Evolutionary conservation across 2,329 filamentous ascomycete genomes (phyloP).

Genomic region (Aspergillus aculeatinus): DNA sequence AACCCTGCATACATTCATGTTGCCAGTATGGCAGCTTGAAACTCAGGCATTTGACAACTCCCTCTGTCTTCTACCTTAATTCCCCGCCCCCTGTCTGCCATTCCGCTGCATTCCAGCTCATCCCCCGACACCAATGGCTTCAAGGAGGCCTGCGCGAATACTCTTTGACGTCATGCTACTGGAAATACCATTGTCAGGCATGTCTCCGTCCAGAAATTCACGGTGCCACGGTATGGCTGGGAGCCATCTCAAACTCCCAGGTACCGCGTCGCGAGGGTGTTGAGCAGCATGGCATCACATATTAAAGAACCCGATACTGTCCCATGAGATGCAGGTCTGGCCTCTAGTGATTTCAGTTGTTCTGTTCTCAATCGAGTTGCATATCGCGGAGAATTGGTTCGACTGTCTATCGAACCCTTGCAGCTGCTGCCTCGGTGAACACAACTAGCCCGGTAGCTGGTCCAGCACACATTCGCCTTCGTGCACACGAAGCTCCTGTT

Average conservation of each 20-base stretch:
- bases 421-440: neutral
- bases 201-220: slow-evolving; percentile 6
- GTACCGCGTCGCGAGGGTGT: neutral
- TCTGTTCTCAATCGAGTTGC: neutral
- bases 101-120: slow-evolving; percentile 6
- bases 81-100: neutral
- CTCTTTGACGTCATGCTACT: slow-evolving; percentile 13
- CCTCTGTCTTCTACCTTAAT: too few species aligned
- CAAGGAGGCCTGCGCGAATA: neutral
- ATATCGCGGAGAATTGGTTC: neutral
- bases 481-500: neutral
- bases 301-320: neutral
- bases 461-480: neutral
- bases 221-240: slow-evolving; percentile 13
- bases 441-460: neutral
- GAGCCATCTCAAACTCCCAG: slow-evolving; percentile 2
- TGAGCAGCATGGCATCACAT: neutral
- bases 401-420: neutral
- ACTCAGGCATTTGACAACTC: neutral
- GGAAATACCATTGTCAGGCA: slow-evolving; percentile 3
- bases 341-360: neutral
- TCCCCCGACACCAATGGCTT: slow-evolving; percentile 1
- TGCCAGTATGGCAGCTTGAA: neutral
- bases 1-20: slow-evolving; percentile 6
- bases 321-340: neutral